Conservation (phyloP, 2,329 filamentous ascomycete genomes). For the Capronia epimyces region DNA sequence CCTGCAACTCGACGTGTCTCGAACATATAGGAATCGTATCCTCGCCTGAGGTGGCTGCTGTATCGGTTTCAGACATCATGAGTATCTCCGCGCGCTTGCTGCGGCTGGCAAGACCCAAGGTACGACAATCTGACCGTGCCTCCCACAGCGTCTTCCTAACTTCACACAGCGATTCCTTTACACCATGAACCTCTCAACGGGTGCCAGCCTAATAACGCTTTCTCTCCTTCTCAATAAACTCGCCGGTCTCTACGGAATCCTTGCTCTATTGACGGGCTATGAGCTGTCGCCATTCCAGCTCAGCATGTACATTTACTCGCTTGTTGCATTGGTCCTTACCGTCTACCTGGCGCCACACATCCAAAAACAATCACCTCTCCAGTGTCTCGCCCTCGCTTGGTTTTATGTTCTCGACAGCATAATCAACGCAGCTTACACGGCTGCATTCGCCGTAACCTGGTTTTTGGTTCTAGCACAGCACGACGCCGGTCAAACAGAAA, state of each 20-base stretch:
- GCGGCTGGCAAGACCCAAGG: slow-evolving; percentile 48
- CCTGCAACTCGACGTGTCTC: no score
- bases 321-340: slow-evolving; percentile 62
- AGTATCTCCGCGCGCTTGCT: slow-evolving; percentile 36
- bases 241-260: slow-evolving; percentile 81
- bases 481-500: slow-evolving; percentile 41
- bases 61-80: no score
- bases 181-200: slow-evolving; percentile 78
- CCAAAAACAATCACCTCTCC: slow-evolving; percentile 68
- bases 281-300: slow-evolving; percentile 76
- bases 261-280: slow-evolving; percentile 83
- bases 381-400: slow-evolving; percentile 76
- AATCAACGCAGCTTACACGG: slow-evolving; percentile 76
- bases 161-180: slow-evolving; percentile 68
- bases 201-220: slow-evolving; percentile 76
- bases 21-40: no score
- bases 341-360: slow-evolving; percentile 72
- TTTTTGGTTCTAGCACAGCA: slow-evolving; percentile 67
- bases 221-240: slow-evolving; percentile 87
- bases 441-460: slow-evolving; percentile 77
- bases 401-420: slow-evolving; percentile 77
- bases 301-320: slow-evolving; percentile 85
- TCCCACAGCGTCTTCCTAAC: slow-evolving; percentile 4
- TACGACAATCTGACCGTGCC: slow-evolving; percentile 26
- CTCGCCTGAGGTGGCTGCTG: not conserved